phyloP scores from a whole-genome alignment of 179 eudicot genomes.

The Drosera spatulata region DNA sequence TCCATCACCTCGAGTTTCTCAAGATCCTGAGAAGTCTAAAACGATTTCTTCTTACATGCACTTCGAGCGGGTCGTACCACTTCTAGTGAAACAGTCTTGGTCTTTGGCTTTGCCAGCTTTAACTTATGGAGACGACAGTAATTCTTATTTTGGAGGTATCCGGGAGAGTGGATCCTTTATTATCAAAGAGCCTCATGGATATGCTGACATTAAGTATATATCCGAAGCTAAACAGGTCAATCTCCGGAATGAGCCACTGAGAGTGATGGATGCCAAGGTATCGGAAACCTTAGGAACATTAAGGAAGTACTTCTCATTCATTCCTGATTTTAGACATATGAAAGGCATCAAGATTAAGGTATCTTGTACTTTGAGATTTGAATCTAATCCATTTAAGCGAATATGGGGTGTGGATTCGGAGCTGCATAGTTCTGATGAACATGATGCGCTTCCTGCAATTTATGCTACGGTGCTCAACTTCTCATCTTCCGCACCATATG shows the following conservation, averaged over 20 bases:
- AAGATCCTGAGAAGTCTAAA: slow-evolving; percentile 41
- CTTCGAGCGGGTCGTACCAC: slow-evolving; percentile 54
- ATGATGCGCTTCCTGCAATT: slow-evolving; percentile 49
- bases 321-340: slow-evolving; percentile 82
- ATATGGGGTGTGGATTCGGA: slow-evolving; percentile 35
- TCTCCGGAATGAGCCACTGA: slow-evolving; percentile 60
- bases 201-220: slow-evolving; percentile 14
- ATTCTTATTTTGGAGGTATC: slow-evolving; percentile 32
- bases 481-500: slow-evolving; percentile 88
- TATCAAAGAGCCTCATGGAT: slow-evolving; percentile 23
- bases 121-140: slow-evolving; percentile 18
- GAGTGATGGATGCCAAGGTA: slow-evolving; percentile 90
- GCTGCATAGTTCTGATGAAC: slow-evolving; percentile 13
- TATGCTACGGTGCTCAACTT: slow-evolving; percentile 74
- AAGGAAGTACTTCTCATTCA: slow-evolving; percentile 67
- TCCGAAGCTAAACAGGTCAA: slow-evolving; percentile 24
- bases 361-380: slow-evolving; percentile 58
- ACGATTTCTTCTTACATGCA: slow-evolving; percentile 60
- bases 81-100: slow-evolving; percentile 91
- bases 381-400: slow-evolving; percentile 47
- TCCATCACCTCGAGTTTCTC: slow-evolving; percentile 46
- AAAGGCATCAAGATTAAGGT: slow-evolving; percentile 68
- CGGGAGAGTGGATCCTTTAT: slow-evolving; percentile 28
- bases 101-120: slow-evolving; percentile 61
- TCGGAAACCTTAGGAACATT: slow-evolving; percentile 54